Conservation (phyloP, 306 rosid species). For the Ormosia emarginata region DNA sequence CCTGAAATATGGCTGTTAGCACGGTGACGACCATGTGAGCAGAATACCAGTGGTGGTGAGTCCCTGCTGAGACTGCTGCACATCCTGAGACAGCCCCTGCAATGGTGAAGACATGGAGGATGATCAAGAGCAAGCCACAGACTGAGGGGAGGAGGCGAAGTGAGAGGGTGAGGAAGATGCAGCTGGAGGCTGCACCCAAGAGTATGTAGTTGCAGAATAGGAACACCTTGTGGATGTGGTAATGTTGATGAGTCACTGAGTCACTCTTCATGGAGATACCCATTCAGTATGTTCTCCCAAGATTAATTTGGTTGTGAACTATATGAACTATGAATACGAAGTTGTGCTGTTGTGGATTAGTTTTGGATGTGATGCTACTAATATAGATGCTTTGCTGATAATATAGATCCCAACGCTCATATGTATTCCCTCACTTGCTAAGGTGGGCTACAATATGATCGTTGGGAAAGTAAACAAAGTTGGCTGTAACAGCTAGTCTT, state of each 20-base stretch:
- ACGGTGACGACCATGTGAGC: conserved; percentile 77
- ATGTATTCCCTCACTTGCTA: not conserved
- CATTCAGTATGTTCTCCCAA: conserved; percentile 5
- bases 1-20: conserved; percentile 74
- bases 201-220: conserved; percentile 79
- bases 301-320: too few relatives aligned
- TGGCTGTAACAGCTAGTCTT: too few relatives aligned
- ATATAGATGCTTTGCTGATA: not conserved
- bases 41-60: conserved; percentile 54
- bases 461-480: not conserved
- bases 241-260: conserved; percentile 2
- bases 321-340: too few relatives aligned
- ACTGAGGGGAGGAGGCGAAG: conserved; percentile 75
- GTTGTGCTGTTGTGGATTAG: not conserved
- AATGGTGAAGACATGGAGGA: conserved; percentile 71
- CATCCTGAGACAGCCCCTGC: conserved; percentile 65
- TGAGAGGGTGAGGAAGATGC: conserved; percentile 85
- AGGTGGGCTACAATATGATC: conserved; percentile 6
- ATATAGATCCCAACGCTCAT: conserved; percentile 28
- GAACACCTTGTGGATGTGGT: conserved; percentile 65
- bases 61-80: conserved; percentile 36
- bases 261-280: conserved; percentile 24
- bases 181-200: conserved; percentile 69
- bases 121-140: conserved; percentile 65
- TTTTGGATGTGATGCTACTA: not conserved